These are phyloP conservation scores for Pseudozyma flocculosa DNA, from an alignment of 1,284 basidiomycete species.

Conservation along the genomic window DNA sequence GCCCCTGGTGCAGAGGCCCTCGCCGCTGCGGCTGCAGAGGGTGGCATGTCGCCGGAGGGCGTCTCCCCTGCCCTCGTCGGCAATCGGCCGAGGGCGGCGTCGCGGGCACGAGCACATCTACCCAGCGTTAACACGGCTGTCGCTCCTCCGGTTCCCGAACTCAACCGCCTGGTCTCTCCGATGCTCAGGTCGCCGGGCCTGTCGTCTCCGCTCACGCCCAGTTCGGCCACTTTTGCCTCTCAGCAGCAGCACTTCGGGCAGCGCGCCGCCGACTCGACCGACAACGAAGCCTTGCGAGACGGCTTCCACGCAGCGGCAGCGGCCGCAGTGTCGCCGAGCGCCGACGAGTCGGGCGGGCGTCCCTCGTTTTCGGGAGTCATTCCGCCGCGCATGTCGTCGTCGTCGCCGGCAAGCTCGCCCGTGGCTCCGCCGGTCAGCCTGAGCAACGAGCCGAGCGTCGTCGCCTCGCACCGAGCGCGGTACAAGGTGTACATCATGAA, in stretches of 20 bases:
- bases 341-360: neutral
- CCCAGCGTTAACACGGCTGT: slow-evolving; percentile 14
- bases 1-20: too few relatives aligned
- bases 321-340: too few relatives aligned
- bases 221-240: neutral
- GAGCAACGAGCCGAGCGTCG: neutral
- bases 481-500: slow-evolving; percentile 43
- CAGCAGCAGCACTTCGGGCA: neutral
- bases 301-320: neutral
- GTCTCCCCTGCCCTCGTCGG: too few relatives aligned
- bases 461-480: neutral
- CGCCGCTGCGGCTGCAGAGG: too few relatives aligned
- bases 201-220: neutral
- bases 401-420: neutral
- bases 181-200: neutral
- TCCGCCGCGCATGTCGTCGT: neutral
- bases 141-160: slow-evolving; percentile 22
- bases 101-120: neutral
- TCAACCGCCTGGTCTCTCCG: slow-evolving; percentile 3
- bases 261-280: neutral
- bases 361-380: neutral
- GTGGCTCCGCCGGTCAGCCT: neutral
- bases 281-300: neutral
- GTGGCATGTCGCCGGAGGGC: too few relatives aligned
- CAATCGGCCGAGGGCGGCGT: neutral